Evolutionary conservation across 305 asterid species (phyloP).

Genomic region (Andrographis paniculata): DNA sequence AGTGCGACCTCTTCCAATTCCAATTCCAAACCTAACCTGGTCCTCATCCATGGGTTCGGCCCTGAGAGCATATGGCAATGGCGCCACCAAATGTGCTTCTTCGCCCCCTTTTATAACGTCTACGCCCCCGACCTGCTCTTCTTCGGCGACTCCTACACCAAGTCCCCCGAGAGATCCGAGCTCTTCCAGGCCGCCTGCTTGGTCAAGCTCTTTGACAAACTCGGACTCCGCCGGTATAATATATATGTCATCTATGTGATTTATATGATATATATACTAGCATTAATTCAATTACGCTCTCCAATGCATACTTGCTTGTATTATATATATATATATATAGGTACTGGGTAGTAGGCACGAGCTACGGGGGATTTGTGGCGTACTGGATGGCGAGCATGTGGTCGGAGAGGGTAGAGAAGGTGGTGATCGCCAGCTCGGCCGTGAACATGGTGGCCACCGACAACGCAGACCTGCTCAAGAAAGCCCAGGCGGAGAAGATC

Average conservation of each 20-base stretch:
- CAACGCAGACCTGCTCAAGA: constrained; percentile 34
- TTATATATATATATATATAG: too few relatives aligned
- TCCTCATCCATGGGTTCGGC: constrained; percentile 77
- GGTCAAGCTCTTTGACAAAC: constrained; percentile 30
- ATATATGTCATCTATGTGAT: too few relatives aligned
- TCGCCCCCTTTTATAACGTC: constrained; percentile 39
- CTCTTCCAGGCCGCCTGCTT: constrained; percentile 57
- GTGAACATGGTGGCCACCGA: constrained; percentile 47
- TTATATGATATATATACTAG: too few relatives aligned
- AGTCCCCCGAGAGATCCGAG: constrained; percentile 49
- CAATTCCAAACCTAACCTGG: constrained; percentile 44
- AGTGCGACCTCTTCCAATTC: constrained; percentile 15
- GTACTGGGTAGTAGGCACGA: constrained; percentile 61
- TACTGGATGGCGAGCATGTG: constrained; percentile 59
- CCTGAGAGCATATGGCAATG: constrained; percentile 69
- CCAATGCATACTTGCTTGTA: too few relatives aligned
- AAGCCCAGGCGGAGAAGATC: constrained; percentile 31
- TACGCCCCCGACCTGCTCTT: constrained; percentile 62
- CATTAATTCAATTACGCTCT: too few relatives aligned
- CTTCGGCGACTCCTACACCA: constrained; percentile 50
- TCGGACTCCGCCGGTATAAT: constrained; percentile 32
- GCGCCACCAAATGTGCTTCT: constrained; percentile 49
- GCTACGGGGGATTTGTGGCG: constrained; percentile 95
- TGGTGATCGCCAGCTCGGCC: constrained; percentile 83
- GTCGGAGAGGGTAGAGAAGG: constrained; percentile 77